Conservation (phyloP, 1,284 basidiomycete species). For the Ustilago curta region DNA sequence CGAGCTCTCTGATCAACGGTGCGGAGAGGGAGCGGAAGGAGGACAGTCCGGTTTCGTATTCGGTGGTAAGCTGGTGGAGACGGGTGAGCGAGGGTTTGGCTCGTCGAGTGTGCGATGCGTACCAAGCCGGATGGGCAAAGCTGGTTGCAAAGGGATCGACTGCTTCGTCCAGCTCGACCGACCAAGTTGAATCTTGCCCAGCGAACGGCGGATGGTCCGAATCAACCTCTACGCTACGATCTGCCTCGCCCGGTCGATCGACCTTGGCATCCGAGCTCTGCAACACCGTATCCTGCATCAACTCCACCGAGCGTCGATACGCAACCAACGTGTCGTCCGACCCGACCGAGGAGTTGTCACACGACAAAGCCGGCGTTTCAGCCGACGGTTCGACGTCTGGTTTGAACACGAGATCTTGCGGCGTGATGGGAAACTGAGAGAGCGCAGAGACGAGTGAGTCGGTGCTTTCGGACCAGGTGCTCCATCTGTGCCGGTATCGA, state of each 20-base stretch:
- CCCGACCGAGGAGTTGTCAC: background rate
- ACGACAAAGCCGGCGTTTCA: too few species aligned
- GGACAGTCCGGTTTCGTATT: conserved; percentile 7
- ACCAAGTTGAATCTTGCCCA: background rate
- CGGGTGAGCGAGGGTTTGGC: background rate
- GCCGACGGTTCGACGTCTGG: too few species aligned
- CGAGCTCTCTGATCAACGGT: conserved; percentile 1
- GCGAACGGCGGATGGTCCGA: background rate
- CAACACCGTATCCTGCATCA: too few species aligned
- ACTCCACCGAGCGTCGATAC: background rate
- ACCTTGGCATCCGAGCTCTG: too few species aligned
- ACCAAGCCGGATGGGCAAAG: background rate
- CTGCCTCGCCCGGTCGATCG: too few species aligned
- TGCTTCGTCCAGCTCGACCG: too few species aligned
- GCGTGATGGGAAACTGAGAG: background rate
- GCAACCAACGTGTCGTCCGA: background rate
- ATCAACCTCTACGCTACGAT: too few species aligned
- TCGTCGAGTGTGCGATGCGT: background rate
- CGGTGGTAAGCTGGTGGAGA: conserved; percentile 3
- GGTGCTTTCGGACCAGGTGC: background rate
- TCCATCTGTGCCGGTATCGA: background rate
- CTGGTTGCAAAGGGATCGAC: too few species aligned
- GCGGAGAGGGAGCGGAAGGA: conserved; percentile 5
- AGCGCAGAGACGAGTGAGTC: background rate
- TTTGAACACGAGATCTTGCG: background rate